Conservation (phyloP, 1,284 basidiomycete genomes). For the Leucoagaricus sp. region DNA sequence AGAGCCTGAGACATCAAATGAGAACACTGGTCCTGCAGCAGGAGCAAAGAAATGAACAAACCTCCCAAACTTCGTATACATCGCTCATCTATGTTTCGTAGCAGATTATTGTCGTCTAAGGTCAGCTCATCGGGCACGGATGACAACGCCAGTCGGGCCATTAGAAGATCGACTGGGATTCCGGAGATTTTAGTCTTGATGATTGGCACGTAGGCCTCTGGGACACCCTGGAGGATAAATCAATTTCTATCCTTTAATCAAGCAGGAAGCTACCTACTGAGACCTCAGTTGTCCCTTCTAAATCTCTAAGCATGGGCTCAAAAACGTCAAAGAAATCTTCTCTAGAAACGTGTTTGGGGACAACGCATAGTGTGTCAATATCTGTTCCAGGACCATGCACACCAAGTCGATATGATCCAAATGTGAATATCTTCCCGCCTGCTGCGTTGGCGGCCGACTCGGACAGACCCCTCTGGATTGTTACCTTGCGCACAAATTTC, state of each 20-base stretch:
- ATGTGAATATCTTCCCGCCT: conserved; percentile 99
- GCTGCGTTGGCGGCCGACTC: conserved; percentile 85
- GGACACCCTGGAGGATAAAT: conserved; percentile 72
- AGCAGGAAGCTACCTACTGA: conserved; percentile 60
- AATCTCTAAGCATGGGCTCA: conserved; percentile 84
- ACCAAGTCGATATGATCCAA: conserved; percentile 94
- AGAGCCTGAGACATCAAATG: conserved; percentile 61
- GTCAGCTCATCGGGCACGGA: conserved; percentile 91
- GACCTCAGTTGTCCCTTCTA: conserved; percentile 88
- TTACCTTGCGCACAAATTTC: conserved; percentile 90
- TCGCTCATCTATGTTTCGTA: conserved; percentile 93
- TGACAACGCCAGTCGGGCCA: conserved; percentile 84
- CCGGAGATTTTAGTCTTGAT: conserved; percentile 92
- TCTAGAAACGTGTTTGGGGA: conserved; percentile 92
- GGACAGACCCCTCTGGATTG: conserved; percentile 79
- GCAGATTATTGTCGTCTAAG: conserved; percentile 87
- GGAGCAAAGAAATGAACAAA: conserved; percentile 6
- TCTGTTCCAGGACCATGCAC: conserved; percentile 96
- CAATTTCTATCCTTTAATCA: conserved; percentile 14
- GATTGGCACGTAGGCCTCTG: conserved; percentile 95
- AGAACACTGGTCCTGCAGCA: background rate
- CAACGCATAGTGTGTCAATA: conserved; percentile 99
- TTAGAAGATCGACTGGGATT: conserved; percentile 93
- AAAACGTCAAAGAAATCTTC: conserved; percentile 97
- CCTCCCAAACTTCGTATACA: conserved; percentile 95